Conservation (phyloP, 1,284 basidiomycete species). For the Rhodotorula sp. region DNA sequence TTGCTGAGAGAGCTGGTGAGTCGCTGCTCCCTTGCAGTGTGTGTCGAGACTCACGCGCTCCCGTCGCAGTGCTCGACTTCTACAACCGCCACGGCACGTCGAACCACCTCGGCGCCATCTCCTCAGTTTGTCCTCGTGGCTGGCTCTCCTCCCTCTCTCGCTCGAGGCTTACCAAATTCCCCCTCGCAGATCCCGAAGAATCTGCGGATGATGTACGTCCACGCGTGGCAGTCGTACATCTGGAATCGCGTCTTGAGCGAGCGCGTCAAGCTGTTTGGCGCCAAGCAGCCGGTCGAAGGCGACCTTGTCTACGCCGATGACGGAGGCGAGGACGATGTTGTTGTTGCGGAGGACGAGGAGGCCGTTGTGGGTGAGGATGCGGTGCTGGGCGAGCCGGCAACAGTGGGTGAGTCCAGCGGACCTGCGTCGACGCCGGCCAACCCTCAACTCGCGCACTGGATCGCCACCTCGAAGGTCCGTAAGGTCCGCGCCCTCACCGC, state of each 20-base stretch:
- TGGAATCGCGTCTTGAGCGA: conserved; percentile 97
- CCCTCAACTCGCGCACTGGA: conserved; percentile 27
- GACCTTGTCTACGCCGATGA: conserved; percentile 75
- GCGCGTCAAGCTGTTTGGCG: conserved; percentile 75
- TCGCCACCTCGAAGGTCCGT: conserved; percentile 47
- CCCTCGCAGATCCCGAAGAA: conserved; percentile 80
- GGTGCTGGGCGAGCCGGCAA: not conserved
- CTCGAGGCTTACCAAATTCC: conserved; percentile 39
- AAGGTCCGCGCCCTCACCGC: conserved; percentile 73
- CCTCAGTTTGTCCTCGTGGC: conserved; percentile 61
- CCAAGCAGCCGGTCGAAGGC: conserved; percentile 72
- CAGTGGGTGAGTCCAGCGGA: not conserved
- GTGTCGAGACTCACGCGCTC: not conserved
- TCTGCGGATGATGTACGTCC: conserved; percentile 93
- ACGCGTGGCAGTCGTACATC: conserved; percentile 97
- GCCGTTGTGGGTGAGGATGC: conserved; percentile 17
- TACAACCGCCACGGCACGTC: conserved; percentile 75
- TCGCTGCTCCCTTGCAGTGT: not conserved
- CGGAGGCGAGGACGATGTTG: conserved; percentile 47
- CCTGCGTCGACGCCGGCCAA: conserved; percentile 19
- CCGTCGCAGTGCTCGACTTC: conserved; percentile 66
- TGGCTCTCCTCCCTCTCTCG: not conserved
- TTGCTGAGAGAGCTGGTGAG: conserved; percentile 77
- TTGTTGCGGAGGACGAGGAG: conserved; percentile 50
- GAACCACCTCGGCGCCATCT: conserved; percentile 81